Conservation (phyloP, 140 eudicot species). For the Stevia rebaudiana region DNA sequence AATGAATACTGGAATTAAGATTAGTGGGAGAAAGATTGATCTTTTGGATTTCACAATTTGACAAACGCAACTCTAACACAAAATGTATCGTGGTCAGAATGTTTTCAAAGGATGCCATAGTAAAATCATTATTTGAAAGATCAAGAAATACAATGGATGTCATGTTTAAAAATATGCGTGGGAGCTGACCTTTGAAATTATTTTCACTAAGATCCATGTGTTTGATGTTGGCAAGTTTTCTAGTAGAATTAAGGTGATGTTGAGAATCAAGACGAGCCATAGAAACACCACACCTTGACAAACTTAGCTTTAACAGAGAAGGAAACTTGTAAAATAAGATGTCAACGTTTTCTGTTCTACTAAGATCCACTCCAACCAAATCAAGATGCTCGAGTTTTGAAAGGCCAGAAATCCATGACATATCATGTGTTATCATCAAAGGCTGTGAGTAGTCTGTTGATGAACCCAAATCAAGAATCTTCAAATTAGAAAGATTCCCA, state of each 20-base stretch:
- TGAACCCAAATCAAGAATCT: slow-evolving; percentile 5
- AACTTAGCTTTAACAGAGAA: background rate
- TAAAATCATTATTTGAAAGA: background rate
- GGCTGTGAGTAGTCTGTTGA: background rate
- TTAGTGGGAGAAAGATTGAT: background rate
- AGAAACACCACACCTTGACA: background rate
- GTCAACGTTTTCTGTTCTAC: background rate
- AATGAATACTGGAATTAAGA: slow-evolving; percentile 1
- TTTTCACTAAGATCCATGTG: slow-evolving; percentile 15
- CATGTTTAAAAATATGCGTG: background rate
- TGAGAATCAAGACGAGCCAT: background rate
- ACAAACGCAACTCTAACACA: slow-evolving; percentile 3
- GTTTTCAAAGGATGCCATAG: background rate
- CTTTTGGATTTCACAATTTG: background rate
- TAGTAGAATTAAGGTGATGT: background rate
- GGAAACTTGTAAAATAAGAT: background rate
- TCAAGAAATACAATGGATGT: slow-evolving; percentile 12
- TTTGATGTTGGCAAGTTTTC: background rate
- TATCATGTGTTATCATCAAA: background rate
- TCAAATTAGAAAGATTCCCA: slow-evolving; percentile 15
- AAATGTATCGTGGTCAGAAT: background rate
- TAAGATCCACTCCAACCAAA: slow-evolving; percentile 8
- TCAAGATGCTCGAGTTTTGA: slow-evolving; percentile 9
- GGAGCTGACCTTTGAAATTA: background rate
- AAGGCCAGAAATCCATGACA: slow-evolving; percentile 10